These are phyloP conservation scores for Euphrasia arctica DNA, from an alignment of 305 asterid genomes.

Conservation along the genomic window DNA sequence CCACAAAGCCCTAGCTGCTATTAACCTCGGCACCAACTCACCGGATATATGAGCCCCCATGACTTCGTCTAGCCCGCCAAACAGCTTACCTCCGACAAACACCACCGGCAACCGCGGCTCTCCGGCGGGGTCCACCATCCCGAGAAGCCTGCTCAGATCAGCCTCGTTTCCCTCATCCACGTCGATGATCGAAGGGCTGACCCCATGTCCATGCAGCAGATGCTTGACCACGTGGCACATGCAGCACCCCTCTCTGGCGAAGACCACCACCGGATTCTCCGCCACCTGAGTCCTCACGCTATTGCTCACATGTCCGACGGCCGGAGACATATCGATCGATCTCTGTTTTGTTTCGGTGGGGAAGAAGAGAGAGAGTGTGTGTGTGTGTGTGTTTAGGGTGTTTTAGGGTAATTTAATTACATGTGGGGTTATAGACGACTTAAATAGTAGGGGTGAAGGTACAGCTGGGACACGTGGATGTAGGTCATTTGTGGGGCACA, in stretches of 20 bases:
- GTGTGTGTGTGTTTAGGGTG: no score
- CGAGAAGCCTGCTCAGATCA: conserved; percentile 22
- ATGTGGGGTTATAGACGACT: no score
- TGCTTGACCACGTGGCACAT: conserved; percentile 73
- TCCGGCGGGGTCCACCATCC: conserved; percentile 8
- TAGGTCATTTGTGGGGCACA: no score
- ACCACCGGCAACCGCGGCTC: conserved; percentile 54
- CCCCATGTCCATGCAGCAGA: conserved; percentile 58
- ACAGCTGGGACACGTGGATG: no score
- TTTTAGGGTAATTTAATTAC: no score
- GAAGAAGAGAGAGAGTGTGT: no score
- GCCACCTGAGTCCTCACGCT: conserved; percentile 39
- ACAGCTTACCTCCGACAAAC: conserved; percentile 64
- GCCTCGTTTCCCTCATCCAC: conserved; percentile 49
- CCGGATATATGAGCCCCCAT: conserved; percentile 76
- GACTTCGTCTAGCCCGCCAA: conserved; percentile 70
- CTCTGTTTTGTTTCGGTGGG: no score
- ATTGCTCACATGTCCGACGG: no score
- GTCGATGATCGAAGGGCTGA: conserved; percentile 45
- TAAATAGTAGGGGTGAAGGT: no score
- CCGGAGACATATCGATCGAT: no score
- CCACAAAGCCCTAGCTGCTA: conserved; percentile 65
- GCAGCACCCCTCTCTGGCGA: conserved; percentile 62
- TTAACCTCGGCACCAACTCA: conserved; percentile 58
- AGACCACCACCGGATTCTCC: conserved; percentile 67